Evolutionary conservation across 2,329 filamentous ascomycete genomes (phyloP), one percentile per base, ranked within the genome.

Genomic region (Daldinia eschscholtzii): DNA sequence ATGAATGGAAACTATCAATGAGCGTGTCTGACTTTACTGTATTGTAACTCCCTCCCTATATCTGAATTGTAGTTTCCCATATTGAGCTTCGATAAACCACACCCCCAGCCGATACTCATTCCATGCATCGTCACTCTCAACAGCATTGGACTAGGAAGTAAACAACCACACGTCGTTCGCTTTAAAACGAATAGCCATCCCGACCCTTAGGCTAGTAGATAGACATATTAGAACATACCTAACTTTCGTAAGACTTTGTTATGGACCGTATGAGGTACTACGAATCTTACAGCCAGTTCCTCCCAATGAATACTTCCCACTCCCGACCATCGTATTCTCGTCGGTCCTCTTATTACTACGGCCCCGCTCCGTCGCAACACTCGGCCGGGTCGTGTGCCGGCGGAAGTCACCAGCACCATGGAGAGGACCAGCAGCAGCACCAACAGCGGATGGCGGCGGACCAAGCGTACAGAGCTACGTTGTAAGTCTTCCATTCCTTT

Each of bases 371-470:
- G 5, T 12, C 23, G 4, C 55, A 58, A 10, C 63, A 63, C 7
- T 42, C 61, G 18, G 18, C 65, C 39, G 62, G 62, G 13, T 13
- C 58, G 5, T 71, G 37, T 6, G 6, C 30, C 30, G 30, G 30
- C 7, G 33, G 33, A 35, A 35, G 10, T 33, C 57, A 15, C 0
- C 57, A 35, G 33, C 30, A 41, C 26, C 60, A 59, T 4, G 52
- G 52, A 1, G 56, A 60, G 26, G 46, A 60, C 37, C 48, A 39
- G n/a, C 57, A 50, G 35, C 48, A 59, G 20, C 57, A 65, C 53
- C 64, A 70, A 28, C 64, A 70, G 35, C 52, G 53, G 46, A 64
- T 61, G 56, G 65, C 68, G 33, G 57, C 64, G 3, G 70, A 71
- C 10, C 61, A 70, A 41, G 67, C 64, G 55, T 70, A 71, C 39